Percentiles rank a stretch among this genome's conserved stretches.
phyloP scores from a whole-genome alignment of 495 filamentous ascomycete genomes.

The Chaetomium tenue region DNA sequence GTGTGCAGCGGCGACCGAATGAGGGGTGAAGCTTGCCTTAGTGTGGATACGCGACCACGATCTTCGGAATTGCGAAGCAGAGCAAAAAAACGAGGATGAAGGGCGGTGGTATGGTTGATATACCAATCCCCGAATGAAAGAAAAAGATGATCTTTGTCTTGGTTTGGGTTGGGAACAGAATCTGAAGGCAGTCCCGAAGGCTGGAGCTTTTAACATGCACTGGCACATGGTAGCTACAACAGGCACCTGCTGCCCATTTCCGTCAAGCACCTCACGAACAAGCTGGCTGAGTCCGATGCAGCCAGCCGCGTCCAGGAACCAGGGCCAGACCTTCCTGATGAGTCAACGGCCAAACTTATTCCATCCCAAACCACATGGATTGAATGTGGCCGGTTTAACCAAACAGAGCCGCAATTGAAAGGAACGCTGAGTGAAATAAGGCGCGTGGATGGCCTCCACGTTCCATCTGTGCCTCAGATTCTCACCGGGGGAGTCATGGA shows the following conservation, averaged over 20 bases:
- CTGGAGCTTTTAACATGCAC: slow-evolving; percentile 8
- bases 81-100: not conserved
- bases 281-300: not conserved
- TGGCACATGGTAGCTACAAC: no score
- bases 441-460: not conserved
- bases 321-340: not conserved
- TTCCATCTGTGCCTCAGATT: not conserved
- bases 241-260: no score
- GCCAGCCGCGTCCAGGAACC: not conserved
- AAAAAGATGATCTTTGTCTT: not conserved
- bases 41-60: slow-evolving; percentile 17
- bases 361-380: no score
- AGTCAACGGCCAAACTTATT: not conserved
- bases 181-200: not conserved
- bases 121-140: not conserved
- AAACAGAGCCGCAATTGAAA: not conserved
- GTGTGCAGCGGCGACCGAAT: slow-evolving; percentile 12
- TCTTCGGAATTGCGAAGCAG: not conserved
- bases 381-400: not conserved
- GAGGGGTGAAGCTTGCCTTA: slow-evolving; percentile 19
- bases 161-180: not conserved
- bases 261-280: no score
- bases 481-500: slow-evolving; percentile 16
- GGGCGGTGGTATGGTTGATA: not conserved
- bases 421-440: not conserved